These are phyloP conservation scores for Hymenoscyphus repandus DNA, from an alignment of 2,329 filamentous ascomycete species.

Conservation along the genomic window DNA sequence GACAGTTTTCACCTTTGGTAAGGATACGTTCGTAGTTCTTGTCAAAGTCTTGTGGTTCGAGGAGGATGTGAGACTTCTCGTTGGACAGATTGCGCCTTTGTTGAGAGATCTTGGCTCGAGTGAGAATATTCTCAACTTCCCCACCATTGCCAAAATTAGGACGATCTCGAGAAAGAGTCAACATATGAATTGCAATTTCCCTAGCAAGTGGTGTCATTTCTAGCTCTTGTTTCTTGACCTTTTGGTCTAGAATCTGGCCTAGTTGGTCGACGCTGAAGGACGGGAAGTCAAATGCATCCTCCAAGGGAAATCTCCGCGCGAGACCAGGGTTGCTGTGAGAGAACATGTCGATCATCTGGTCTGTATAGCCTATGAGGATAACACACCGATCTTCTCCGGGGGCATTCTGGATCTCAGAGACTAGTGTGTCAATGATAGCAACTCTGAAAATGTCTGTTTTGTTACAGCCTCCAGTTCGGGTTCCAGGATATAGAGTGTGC, in stretches of 20 bases:
- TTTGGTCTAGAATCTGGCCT: neutral
- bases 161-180: constrained; percentile 53
- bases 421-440: constrained; percentile 69
- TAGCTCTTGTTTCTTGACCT: neutral
- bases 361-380: constrained; percentile 63
- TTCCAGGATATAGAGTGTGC: constrained; percentile 52
- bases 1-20: constrained; percentile 35
- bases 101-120: constrained; percentile 41
- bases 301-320: constrained; percentile 56
- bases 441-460: constrained; percentile 48
- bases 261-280: constrained; percentile 54
- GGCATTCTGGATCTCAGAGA: constrained; percentile 64
- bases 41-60: constrained; percentile 43
- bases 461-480: constrained; percentile 31
- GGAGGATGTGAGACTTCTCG: constrained; percentile 36
- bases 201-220: neutral
- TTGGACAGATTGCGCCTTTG: constrained; percentile 44
- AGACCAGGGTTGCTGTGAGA: constrained; percentile 67
- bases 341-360: constrained; percentile 67
- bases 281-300: constrained; percentile 59
- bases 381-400: constrained; percentile 70
- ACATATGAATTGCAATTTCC: constrained; percentile 48
- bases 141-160: constrained; percentile 66
- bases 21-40: constrained; percentile 41
- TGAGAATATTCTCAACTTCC: constrained; percentile 61